These are phyloP conservation scores for Astragalus glycyphyllos DNA, from an alignment of 306 rosid species.

Conservation along the genomic window DNA sequence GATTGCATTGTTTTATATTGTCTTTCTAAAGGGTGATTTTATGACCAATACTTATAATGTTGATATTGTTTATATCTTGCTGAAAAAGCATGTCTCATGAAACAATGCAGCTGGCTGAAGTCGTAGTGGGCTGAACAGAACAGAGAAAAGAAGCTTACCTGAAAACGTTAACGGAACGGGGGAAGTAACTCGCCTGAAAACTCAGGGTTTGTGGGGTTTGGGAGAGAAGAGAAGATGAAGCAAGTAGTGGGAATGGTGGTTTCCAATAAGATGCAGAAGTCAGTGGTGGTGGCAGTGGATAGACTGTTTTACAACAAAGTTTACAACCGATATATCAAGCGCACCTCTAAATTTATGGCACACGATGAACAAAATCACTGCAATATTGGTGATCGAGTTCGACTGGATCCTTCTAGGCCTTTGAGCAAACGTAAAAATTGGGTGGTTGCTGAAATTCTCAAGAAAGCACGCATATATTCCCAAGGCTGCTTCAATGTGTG, in stretches of 20 bases:
- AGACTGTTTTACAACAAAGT: slow-evolving; percentile 72
- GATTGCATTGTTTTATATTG: too few species aligned
- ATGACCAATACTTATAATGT: too few species aligned
- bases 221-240: slow-evolving; percentile 61
- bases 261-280: slow-evolving; percentile 97
- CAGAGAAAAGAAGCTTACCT: too few species aligned
- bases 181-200: too few species aligned
- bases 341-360: slow-evolving; percentile 92
- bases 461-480: slow-evolving; percentile 76
- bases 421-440: slow-evolving; percentile 85
- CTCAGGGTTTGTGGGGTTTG: too few species aligned
- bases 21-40: too few species aligned
- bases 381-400: slow-evolving; percentile 82
- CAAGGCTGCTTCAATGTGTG: slow-evolving; percentile 20
- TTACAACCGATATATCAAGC: slow-evolving; percentile 83
- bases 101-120: too few species aligned
- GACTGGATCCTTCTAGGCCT: slow-evolving; percentile 79
- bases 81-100: too few species aligned
- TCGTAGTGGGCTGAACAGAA: too few species aligned
- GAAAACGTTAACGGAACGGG: too few species aligned
- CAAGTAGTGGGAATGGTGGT: slow-evolving; percentile 86
- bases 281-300: slow-evolving; percentile 94
- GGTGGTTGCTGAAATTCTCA: slow-evolving; percentile 84
- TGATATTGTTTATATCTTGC: too few species aligned
- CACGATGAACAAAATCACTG: slow-evolving; percentile 70